phyloP scores from a whole-genome alignment of 2,329 filamentous ascomycete species.

The Penicillium italicum region DNA sequence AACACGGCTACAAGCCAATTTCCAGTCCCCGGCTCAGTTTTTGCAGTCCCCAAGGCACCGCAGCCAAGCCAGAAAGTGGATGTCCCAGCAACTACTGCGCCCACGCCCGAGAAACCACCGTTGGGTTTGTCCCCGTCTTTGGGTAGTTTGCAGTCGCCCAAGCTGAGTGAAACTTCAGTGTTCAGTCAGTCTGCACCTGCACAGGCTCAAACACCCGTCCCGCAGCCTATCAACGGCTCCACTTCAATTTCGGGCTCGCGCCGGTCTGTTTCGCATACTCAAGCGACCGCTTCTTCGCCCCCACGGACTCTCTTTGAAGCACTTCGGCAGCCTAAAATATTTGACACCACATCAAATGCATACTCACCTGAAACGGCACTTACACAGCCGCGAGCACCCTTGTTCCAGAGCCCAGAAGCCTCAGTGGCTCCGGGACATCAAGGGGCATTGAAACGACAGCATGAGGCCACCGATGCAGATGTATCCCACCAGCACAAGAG shows the following conservation, averaged over 20 bases:
- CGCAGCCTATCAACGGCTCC: not conserved
- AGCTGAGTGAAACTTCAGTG: not conserved
- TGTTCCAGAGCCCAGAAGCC: slow-evolving; percentile 1
- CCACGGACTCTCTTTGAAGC: slow-evolving; percentile 5
- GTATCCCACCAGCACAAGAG: not conserved
- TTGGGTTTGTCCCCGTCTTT: not conserved
- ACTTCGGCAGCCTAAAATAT: slow-evolving; percentile 5
- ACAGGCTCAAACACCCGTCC: not conserved
- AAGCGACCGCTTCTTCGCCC: not conserved
- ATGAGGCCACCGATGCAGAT: not conserved
- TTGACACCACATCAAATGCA: slow-evolving; percentile 1
- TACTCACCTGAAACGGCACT: not conserved
- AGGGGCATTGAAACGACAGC: not conserved
- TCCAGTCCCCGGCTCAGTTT: not conserved
- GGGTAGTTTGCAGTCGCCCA: not conserved
- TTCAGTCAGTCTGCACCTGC: not conserved
- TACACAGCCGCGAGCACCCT: slow-evolving; percentile 1
- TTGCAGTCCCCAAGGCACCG: not conserved
- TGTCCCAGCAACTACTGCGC: not conserved
- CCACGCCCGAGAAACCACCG: not conserved
- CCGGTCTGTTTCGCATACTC: not conserved
- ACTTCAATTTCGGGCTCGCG: not conserved
- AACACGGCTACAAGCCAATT: not conserved
- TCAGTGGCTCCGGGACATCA: not conserved
- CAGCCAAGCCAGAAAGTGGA: not conserved